Base-by-base conservation (phyloP, 306 rosid species). In the Potentilla sterilis region DNA sequence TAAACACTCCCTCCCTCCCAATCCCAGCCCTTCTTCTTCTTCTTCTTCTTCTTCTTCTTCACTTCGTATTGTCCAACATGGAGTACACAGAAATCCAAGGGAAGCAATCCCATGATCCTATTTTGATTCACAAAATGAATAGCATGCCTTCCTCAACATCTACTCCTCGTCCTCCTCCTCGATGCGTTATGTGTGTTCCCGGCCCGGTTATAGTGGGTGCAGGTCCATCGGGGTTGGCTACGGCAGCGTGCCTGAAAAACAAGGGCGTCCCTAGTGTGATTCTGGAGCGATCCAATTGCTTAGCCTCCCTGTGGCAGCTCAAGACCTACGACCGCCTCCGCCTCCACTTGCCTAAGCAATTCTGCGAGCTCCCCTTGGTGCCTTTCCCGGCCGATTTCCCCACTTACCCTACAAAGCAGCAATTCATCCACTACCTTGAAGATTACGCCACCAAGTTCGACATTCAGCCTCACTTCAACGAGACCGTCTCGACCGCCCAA, bases 201-300 rank as follows among this genome's bases (percentile, higher is more conserved):
- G 93, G 91, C 9, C 90, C 97, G 4, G 85, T 92, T 74, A 90
- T 92, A 22, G 89, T 92, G 3, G 97, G 97, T 42, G 96, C 92
- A 41, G 97, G 97, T 19, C 97, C 97, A 2, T 92, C 97, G 0
- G 97, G 97, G 7, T 81, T 92, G 0, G 97, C 97, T 0, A 89
- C 79, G n/a, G 96, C 97, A 14, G 96, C 97, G 3, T 87, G 92
- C 72, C 83, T 92, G 4, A 83, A 78, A 73, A 35, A 48, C 52
- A 90, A 80, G 51, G 86, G 61, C 0, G 61, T 92, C 6, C 86
- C 85, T 5, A 81, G 84, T 42, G 66, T 90, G 9, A 73, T 90
- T 4, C 83, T 92, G 18, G 97, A 92, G 80, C 83, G 97, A 87
- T 88, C 93, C 46, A 76, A 80, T 58, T 92, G 97, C 87, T 87